Base-by-base conservation (phyloP, 768 basidiomycete species). In the Solioccasus polychromus region DNA sequence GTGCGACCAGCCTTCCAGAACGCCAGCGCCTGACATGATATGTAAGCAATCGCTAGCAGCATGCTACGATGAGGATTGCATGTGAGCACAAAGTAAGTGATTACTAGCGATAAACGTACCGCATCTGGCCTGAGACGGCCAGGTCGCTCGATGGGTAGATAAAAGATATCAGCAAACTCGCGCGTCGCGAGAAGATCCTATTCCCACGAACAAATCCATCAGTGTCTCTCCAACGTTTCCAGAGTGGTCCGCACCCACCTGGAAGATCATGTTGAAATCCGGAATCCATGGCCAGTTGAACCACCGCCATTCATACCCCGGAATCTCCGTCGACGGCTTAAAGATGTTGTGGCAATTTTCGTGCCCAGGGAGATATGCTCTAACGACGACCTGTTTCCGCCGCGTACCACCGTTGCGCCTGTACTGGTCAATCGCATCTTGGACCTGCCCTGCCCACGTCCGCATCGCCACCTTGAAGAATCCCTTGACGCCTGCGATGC, bases 271-370 rank as follows among this genome's bases (percentile, higher is more conserved):
- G 48, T 86, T 85, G 47, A 76, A 79, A 47, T 73, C 70, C 59
- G 67, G 58, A 38, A 86, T 83, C 64, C 74, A 72, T 0, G 69
- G 74, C 84, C 84, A 85, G 56, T 86, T 85, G 57, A 77, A 85
- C 73, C 75, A 80, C 24, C 71, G 68, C 68, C 70, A 71, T 30
- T 51, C 47, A 45, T 69, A 75, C 2, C 74, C 73, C 48, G 67
- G 52, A 17, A 79, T 69, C 48, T 69, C 66, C 28, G 45, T 58
- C 74, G 73, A 77, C n/a, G 80, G 79, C 48, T 68, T 45, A 18
- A 63, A 61, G 41, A 60, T 52, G n/a, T 70, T 51, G 50, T 80
- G 82, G 50, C 84, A 85, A 44, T 80, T 71, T 47, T 85, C 82
- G 52, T 85, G 81, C 4, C 84, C 84, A 2, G 80, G 78, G 4